Evolutionary conservation across 2,329 filamentous ascomycete species (phyloP).

Genomic region (Arthrobotrys musiformis): DNA sequence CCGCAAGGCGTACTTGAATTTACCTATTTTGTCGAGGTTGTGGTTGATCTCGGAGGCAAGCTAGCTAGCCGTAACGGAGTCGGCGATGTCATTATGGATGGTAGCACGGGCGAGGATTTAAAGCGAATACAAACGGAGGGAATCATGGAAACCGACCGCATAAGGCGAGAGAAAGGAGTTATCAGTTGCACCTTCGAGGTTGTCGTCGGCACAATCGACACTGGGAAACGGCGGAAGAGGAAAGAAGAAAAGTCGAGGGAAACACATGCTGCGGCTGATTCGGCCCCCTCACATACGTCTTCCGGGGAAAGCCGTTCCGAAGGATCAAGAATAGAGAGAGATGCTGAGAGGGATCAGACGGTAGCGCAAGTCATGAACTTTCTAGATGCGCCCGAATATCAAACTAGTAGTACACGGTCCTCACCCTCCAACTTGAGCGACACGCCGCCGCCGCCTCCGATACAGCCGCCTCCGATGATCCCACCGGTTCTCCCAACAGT

Average conservation of each 20-base stretch:
- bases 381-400: slow-evolving; percentile 66
- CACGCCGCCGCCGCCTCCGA: slow-evolving; percentile 57
- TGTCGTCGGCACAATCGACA: slow-evolving; percentile 86
- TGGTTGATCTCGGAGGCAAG: slow-evolving; percentile 90
- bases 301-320: slow-evolving; percentile 72
- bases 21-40: slow-evolving; percentile 90
- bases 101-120: slow-evolving; percentile 57
- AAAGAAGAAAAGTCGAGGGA: slow-evolving; percentile 61
- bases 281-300: slow-evolving; percentile 68
- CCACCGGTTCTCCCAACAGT: slow-evolving; percentile 53
- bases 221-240: slow-evolving; percentile 68
- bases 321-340: slow-evolving; percentile 79
- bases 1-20: slow-evolving; percentile 96
- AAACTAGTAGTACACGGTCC: slow-evolving; percentile 67
- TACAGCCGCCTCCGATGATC: slow-evolving; percentile 54
- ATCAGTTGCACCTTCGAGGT: slow-evolving; percentile 87
- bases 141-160: slow-evolving; percentile 85
- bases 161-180: slow-evolving; percentile 91
- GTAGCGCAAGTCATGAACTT: slow-evolving; percentile 66
- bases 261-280: slow-evolving; percentile 61
- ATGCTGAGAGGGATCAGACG: slow-evolving; percentile 79
- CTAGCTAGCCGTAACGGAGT: slow-evolving; percentile 64
- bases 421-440: slow-evolving; percentile 63
- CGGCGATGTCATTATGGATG: slow-evolving; percentile 55
- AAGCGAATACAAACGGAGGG: slow-evolving; percentile 66